These are phyloP conservation scores for Amphicarpaea edgeworthii DNA, from an alignment of 306 rosid species.

Conservation along the genomic window DNA sequence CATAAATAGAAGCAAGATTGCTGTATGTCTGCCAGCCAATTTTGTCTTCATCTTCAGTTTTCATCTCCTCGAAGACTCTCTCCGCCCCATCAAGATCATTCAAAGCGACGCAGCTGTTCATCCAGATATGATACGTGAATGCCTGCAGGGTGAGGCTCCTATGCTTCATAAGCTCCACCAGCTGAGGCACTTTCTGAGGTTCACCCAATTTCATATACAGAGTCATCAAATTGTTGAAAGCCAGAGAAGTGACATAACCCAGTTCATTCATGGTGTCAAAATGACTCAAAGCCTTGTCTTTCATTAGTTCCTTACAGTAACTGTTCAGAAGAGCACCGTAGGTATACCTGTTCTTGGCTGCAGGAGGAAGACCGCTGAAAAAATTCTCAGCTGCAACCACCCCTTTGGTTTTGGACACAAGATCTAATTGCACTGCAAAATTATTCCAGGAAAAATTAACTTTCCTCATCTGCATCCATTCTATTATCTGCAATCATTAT, in stretches of 20 bases:
- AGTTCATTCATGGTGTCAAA: conserved; percentile 64
- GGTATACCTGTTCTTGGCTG: conserved; percentile 63
- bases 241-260: conserved; percentile 51
- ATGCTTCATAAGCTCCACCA: conserved; percentile 66
- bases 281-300: conserved; percentile 67
- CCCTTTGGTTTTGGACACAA: conserved; percentile 68
- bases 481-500: conserved; percentile 67
- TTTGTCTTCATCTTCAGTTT: conserved; percentile 41
- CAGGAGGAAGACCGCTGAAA: conserved; percentile 54
- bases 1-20: conserved; percentile 77
- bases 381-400: conserved; percentile 74
- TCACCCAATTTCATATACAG: conserved; percentile 69
- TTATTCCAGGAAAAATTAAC: conserved; percentile 58
- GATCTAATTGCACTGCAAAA: conserved; percentile 72
- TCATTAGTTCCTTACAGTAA: conserved; percentile 70
- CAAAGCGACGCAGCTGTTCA: conserved; percentile 67
- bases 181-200: conserved; percentile 60
- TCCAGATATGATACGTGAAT: conserved; percentile 67
- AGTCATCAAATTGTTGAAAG: conserved; percentile 71
- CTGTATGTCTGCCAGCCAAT: conserved; percentile 73
- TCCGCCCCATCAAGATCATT: conserved; percentile 64
- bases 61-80: conserved; percentile 68
- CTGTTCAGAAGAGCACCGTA: conserved; percentile 77
- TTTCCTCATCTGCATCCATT: conserved; percentile 83
- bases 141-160: conserved; percentile 54